Percentiles rank a stretch among this genome's conserved stretches.
These are phyloP conservation scores for Fusarium mundagurra DNA, from an alignment of 2,329 filamentous ascomycete genomes.

Conservation along the genomic window DNA sequence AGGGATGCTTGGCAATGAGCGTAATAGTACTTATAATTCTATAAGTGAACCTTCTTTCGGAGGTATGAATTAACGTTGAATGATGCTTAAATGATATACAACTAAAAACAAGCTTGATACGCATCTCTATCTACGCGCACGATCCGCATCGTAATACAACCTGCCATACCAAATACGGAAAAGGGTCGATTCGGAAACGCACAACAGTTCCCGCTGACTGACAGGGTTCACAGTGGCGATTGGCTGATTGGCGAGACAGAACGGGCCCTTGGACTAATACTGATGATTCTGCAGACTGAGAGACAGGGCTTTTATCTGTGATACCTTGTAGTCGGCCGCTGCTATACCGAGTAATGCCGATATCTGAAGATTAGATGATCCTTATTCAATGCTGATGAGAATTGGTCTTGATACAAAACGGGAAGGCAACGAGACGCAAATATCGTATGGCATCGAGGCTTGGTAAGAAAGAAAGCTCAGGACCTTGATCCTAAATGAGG, in stretches of 20 bases:
- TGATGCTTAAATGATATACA: not conserved
- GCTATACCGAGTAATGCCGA: not conserved
- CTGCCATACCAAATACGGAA: not conserved
- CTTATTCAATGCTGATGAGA: not conserved
- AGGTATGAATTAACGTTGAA: not conserved
- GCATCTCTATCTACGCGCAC: not conserved
- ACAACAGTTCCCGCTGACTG: not conserved
- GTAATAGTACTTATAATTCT: too few species aligned
- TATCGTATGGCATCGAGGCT: not conserved
- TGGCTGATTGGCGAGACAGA: not conserved
- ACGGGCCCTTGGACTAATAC: not conserved
- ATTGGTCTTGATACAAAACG: fast-evolving
- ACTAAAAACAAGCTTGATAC: not conserved
- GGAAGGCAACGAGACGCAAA: not conserved
- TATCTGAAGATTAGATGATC: not conserved
- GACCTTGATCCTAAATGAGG: not conserved
- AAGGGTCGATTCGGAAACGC: not conserved
- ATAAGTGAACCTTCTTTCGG: fast-evolving
- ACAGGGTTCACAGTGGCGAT: not conserved
- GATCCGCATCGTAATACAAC: not conserved
- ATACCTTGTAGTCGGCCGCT: not conserved
- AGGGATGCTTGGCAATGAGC: not conserved
- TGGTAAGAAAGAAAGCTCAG: fast-evolving
- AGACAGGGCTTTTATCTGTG: not conserved
- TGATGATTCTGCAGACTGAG: not conserved